A percentile compares a stretch with the other conserved stretches of the same genome.
These are phyloP conservation scores for Euphrasia arctica DNA, from an alignment of 305 asterid species.

Conservation along the genomic window DNA sequence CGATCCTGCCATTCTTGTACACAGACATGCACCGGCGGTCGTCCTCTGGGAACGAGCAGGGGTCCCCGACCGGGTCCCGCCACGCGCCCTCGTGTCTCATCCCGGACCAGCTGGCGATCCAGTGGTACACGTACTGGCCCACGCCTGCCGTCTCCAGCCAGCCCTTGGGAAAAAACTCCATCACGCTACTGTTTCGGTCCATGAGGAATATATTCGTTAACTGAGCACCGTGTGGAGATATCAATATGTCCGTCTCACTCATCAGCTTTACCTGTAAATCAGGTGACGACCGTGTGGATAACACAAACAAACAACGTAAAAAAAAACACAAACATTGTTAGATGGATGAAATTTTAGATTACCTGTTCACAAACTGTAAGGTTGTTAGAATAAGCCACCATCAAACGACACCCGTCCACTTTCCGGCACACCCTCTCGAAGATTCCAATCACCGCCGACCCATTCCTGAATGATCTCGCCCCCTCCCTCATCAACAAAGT, in stretches of 20 bases:
- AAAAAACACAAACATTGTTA: neutral
- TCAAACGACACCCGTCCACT: slow-evolving; percentile 45
- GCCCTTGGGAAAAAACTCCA: slow-evolving; percentile 70
- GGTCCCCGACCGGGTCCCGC: slow-evolving; percentile 44
- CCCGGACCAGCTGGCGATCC: slow-evolving; percentile 55
- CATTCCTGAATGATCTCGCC: slow-evolving; percentile 49
- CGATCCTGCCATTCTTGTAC: slow-evolving; percentile 48
- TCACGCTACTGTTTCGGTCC: slow-evolving; percentile 52
- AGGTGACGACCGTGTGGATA: neutral
- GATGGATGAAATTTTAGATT: neutral
- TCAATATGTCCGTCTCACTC: slow-evolving; percentile 46
- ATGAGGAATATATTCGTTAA: slow-evolving; percentile 54
- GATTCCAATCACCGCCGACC: slow-evolving; percentile 34
- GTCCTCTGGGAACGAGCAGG: slow-evolving; percentile 39
- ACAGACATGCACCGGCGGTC: slow-evolving; percentile 38
- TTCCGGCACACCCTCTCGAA: slow-evolving; percentile 42
- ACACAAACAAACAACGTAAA: neutral
- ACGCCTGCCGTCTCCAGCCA: slow-evolving; percentile 56
- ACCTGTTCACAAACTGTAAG: slow-evolving; percentile 65
- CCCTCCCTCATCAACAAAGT: slow-evolving; percentile 54
- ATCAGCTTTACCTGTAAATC: slow-evolving; percentile 44
- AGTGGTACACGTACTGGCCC: slow-evolving; percentile 54
- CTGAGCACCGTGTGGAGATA: slow-evolving; percentile 65
- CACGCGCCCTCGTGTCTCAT: slow-evolving; percentile 55
- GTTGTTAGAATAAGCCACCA: slow-evolving; percentile 50